Percentiles rank a stretch among this genome's conserved stretches.
phyloP scores from a whole-genome alignment of 1,284 basidiomycete genomes.

The Amylostereum areolatum region DNA sequence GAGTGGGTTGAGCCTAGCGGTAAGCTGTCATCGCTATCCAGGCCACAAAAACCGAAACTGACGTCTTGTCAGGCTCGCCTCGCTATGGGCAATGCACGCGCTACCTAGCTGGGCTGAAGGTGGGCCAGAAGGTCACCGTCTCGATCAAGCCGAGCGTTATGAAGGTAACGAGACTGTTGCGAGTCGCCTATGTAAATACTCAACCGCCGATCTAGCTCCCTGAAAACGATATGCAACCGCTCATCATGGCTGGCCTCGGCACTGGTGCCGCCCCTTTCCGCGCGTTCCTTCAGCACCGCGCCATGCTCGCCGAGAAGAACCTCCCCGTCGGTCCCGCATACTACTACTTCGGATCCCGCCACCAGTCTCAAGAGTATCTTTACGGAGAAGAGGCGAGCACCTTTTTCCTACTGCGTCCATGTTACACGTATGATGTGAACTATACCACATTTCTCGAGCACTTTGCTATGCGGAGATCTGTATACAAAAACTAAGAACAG shows the following conservation, averaged over 20 bases:
- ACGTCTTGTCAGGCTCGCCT: slow-evolving; percentile 47
- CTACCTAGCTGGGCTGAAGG: slow-evolving; percentile 80
- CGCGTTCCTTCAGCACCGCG: slow-evolving; percentile 95
- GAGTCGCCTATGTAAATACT: not conserved
- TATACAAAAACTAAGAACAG: slow-evolving; percentile 15
- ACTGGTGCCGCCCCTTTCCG: slow-evolving; percentile 99
- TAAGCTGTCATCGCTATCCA: slow-evolving; percentile 28
- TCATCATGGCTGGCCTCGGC: slow-evolving; percentile 98
- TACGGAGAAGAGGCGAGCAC: slow-evolving; percentile 74
- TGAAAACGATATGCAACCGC: slow-evolving; percentile 77
- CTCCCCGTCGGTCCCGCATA: slow-evolving; percentile 85
- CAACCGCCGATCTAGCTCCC: slow-evolving; percentile 56
- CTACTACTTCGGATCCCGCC: slow-evolving; percentile 98
- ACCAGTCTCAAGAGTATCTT: slow-evolving; percentile 92
- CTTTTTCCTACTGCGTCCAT: not conserved
- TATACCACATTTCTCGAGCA: slow-evolving; percentile 8
- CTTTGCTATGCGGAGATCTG: slow-evolving; percentile 9
- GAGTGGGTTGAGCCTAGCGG: slow-evolving; percentile 89
- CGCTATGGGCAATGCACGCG: slow-evolving; percentile 96
- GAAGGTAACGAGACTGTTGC: slow-evolving; percentile 59
- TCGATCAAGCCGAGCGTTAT: slow-evolving; percentile 99
- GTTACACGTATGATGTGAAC: slow-evolving; percentile 11
- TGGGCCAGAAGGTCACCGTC: slow-evolving; percentile 93
- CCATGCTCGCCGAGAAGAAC: slow-evolving; percentile 73
- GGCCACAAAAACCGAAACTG: not conserved